A percentile compares a stretch with the other conserved stretches of the same genome.
Evolutionary conservation across 2,329 filamentous ascomycete genomes (phyloP).

Genomic region (Cylindrodendrum hubeiense): DNA sequence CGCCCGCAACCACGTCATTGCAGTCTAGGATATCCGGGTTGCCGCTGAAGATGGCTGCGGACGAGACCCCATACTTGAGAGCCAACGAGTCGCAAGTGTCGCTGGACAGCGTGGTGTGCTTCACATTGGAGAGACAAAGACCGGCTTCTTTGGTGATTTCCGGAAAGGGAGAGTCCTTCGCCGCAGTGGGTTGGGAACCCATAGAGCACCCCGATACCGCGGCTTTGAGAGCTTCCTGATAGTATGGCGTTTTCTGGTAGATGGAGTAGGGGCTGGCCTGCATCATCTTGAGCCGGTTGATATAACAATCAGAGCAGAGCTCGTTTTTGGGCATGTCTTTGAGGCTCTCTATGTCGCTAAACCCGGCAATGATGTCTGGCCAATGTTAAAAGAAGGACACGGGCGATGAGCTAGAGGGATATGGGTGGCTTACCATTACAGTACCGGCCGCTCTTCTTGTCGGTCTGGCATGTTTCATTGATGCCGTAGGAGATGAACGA

Average conservation of each 20-base stretch:
- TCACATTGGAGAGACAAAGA: slow-evolving; percentile 25
- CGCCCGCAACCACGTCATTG: slow-evolving; percentile 6
- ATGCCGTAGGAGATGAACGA: slow-evolving; percentile 21
- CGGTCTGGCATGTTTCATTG: slow-evolving; percentile 25
- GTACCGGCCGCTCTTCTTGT: slow-evolving; percentile 26
- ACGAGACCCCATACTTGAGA: slow-evolving; percentile 28
- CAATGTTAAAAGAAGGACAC: slow-evolving; percentile 1
- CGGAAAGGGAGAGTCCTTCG: neutral
- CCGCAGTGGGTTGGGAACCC: slow-evolving; percentile 4
- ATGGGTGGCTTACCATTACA: slow-evolving; percentile 28
- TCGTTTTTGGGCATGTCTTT: slow-evolving; percentile 37
- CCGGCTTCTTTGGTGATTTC: neutral
- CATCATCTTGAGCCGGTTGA: slow-evolving; percentile 32
- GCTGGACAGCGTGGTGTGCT: slow-evolving; percentile 5
- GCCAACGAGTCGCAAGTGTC: slow-evolving; percentile 30
- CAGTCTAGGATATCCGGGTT: slow-evolving; percentile 27
- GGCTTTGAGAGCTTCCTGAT: slow-evolving; percentile 16
- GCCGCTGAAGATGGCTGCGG: slow-evolving; percentile 21
- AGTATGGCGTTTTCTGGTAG: slow-evolving; percentile 18
- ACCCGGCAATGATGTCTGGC: slow-evolving; percentile 34
- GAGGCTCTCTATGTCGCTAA: slow-evolving; percentile 23
- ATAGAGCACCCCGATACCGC: slow-evolving; percentile 10
- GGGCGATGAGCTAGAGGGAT: neutral
- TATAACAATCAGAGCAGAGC: slow-evolving; percentile 36
- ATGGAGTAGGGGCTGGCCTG: slow-evolving; percentile 26